A percentile compares a stretch with the other conserved stretches of the same genome.
Evolutionary conservation across 352 stramenopile genomes (phyloP).

Genomic region (Pythium brachiatum): DNA sequence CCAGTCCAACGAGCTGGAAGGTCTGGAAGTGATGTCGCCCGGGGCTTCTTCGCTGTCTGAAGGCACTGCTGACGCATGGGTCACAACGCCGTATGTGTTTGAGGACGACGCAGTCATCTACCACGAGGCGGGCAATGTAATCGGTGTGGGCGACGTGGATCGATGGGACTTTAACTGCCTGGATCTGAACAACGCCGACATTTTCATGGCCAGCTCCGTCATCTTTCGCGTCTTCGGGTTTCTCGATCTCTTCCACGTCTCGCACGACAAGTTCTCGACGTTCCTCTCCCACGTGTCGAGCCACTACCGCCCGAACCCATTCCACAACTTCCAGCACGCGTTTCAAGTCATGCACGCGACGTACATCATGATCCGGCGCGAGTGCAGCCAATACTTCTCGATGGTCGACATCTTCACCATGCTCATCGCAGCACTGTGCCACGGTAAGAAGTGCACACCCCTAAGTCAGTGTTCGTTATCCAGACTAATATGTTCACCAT

Average conservation of each 20-base stretch:
- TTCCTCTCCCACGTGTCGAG: slow-evolving; percentile 42
- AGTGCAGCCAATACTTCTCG: slow-evolving; percentile 60
- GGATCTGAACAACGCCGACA: slow-evolving; percentile 19
- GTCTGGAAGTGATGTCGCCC: background rate
- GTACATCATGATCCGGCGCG: slow-evolving; percentile 38
- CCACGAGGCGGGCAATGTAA: slow-evolving; percentile 35
- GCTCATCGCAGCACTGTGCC: slow-evolving; percentile 65
- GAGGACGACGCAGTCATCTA: slow-evolving; percentile 5
- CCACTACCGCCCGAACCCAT: slow-evolving; percentile 73
- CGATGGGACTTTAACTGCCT: slow-evolving; percentile 53
- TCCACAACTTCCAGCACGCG: slow-evolving; percentile 81
- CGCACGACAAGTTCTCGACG: slow-evolving; percentile 31
- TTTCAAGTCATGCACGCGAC: slow-evolving; percentile 63
- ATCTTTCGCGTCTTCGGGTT: slow-evolving; percentile 39
- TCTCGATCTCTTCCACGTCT: slow-evolving; percentile 35
- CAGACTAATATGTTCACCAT: too few species aligned
- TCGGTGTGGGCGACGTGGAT: slow-evolving; percentile 50
- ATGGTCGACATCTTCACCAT: slow-evolving; percentile 71
- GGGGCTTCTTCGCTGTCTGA: background rate
- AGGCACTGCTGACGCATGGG: background rate
- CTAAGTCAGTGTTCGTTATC: too few species aligned
- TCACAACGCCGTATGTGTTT: background rate
- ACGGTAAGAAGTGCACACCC: too few species aligned
- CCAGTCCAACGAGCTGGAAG: background rate
- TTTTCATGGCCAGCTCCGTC: slow-evolving; percentile 18